phyloP scores from a whole-genome alignment of 768 basidiomycete genomes.

The Hygrophorus russula region DNA sequence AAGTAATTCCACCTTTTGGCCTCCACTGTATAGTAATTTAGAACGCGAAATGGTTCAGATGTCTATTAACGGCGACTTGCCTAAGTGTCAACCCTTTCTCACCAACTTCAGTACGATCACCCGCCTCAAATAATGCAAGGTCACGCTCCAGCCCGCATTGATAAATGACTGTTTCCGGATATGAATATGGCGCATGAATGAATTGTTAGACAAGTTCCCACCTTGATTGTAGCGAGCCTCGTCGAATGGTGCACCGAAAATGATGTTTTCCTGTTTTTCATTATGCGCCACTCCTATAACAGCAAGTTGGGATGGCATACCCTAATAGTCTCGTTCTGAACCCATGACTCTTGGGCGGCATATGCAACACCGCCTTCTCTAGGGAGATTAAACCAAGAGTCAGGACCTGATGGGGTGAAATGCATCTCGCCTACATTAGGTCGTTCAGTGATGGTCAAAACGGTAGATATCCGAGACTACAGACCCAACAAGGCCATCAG shows the following conservation, averaged over 20 bases:
- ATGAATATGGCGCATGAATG: background rate
- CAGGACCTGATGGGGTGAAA: slow-evolving; percentile 35
- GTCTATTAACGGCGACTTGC: slow-evolving; percentile 3
- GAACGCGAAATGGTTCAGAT: background rate
- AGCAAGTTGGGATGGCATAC: slow-evolving; percentile 17
- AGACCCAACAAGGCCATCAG: slow-evolving; percentile 14
- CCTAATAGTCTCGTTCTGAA: slow-evolving; percentile 68
- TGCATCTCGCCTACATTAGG: slow-evolving; percentile 48
- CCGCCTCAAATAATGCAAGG: slow-evolving; percentile 55
- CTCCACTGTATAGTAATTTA: slow-evolving; percentile 20
- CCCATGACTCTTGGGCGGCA: slow-evolving; percentile 80
- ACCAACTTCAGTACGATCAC: slow-evolving; percentile 60
- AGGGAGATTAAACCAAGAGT: slow-evolving; percentile 63
- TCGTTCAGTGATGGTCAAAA: too few relatives aligned
- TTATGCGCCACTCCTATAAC: background rate
- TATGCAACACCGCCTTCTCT: slow-evolving; percentile 62
- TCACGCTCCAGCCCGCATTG: slow-evolving; percentile 71
- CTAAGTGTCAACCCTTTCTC: slow-evolving; percentile 54
- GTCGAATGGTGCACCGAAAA: slow-evolving; percentile 70
- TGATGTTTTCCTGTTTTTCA: slow-evolving; percentile 52
- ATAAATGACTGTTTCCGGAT: slow-evolving; percentile 34
- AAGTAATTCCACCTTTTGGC: slow-evolving; percentile 23
- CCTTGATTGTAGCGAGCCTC: slow-evolving; percentile 63
- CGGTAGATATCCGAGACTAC: too few relatives aligned
- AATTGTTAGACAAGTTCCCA: background rate